Evolutionary conservation across 345 rosid genomes (phyloP).

Genomic region (Clausena lansium): DNA sequence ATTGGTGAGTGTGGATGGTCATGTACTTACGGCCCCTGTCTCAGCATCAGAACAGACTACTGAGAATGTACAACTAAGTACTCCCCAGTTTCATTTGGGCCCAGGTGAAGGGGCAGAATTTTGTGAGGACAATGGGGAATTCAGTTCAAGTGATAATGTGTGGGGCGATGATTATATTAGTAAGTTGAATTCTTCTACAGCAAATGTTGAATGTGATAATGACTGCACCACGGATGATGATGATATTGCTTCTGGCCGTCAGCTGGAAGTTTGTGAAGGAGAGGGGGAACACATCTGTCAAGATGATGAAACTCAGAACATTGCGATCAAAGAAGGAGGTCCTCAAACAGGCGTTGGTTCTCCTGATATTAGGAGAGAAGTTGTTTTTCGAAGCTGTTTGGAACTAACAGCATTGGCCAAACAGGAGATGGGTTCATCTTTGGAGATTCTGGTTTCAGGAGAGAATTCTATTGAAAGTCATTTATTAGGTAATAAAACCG

Average conservation of each 20-base stretch:
- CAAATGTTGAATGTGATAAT: constrained; percentile 28
- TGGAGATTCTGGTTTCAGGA: constrained; percentile 29
- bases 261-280: constrained; percentile 32
- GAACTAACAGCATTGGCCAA: constrained; percentile 43
- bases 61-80: constrained; percentile 52
- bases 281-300: constrained; percentile 32
- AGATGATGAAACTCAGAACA: constrained; percentile 25
- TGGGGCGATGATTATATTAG: constrained; percentile 50
- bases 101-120: constrained; percentile 68
- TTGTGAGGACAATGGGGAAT: constrained; percentile 58
- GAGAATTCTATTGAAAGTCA: constrained; percentile 20
- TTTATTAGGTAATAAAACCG: constrained; percentile 30
- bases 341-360: constrained; percentile 20
- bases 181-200: constrained; percentile 39
- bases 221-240: constrained; percentile 18
- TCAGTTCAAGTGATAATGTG: constrained; percentile 46
- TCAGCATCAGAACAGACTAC: constrained; percentile 58
- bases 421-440: constrained; percentile 22
- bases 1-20: constrained; percentile 87
- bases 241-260: constrained; percentile 25
- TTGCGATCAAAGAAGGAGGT: constrained; percentile 25
- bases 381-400: constrained; percentile 47
- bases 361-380: constrained; percentile 31
- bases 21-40: constrained; percentile 74
- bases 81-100: constrained; percentile 83